Evolutionary conservation across 345 rosid species (phyloP).

Genomic region (Gossypioides kirkii): DNA sequence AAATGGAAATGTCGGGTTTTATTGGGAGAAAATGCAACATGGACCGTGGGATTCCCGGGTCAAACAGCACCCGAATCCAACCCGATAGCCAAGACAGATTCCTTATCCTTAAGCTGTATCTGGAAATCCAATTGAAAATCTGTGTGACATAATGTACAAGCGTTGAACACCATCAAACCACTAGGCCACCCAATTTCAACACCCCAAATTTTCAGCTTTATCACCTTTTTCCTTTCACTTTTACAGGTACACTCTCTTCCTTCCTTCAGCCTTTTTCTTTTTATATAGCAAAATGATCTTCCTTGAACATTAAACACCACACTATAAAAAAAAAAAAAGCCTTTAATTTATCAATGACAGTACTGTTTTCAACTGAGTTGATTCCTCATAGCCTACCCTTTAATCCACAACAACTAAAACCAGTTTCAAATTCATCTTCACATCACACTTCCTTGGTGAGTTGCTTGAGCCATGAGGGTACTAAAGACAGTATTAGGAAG

Average conservation of each 20-base stretch:
- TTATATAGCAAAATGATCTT: neutral
- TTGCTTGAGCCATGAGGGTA: slow-evolving; percentile 18
- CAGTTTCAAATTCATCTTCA: slow-evolving; percentile 30
- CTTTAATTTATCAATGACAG: slow-evolving; percentile 19
- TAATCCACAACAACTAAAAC: slow-evolving; percentile 22
- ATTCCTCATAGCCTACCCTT: slow-evolving; percentile 25
- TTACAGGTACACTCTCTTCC: slow-evolving; percentile 8
- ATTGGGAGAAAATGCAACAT: neutral
- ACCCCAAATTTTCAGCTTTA: neutral
- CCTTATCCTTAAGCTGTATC: slow-evolving; percentile 22
- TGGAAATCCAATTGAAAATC: slow-evolving; percentile 8
- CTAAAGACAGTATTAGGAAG: neutral
- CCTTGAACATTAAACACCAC: slow-evolving; percentile 15
- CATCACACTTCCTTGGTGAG: slow-evolving; percentile 15
- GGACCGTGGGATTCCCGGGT: neutral
- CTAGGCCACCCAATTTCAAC: neutral
- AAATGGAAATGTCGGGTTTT: too few relatives aligned
- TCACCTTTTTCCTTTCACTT: neutral
- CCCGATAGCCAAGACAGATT: slow-evolving; percentile 5
- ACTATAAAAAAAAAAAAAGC: neutral
- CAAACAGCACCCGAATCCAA: neutral
- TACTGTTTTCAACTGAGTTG: slow-evolving; percentile 29
- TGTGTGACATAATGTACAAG: neutral
- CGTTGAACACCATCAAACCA: neutral
- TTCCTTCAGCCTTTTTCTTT: neutral